These are phyloP conservation scores for Adansonia rubrostipa DNA, from an alignment of 441 rosid genomes.

Conservation along the genomic window DNA sequence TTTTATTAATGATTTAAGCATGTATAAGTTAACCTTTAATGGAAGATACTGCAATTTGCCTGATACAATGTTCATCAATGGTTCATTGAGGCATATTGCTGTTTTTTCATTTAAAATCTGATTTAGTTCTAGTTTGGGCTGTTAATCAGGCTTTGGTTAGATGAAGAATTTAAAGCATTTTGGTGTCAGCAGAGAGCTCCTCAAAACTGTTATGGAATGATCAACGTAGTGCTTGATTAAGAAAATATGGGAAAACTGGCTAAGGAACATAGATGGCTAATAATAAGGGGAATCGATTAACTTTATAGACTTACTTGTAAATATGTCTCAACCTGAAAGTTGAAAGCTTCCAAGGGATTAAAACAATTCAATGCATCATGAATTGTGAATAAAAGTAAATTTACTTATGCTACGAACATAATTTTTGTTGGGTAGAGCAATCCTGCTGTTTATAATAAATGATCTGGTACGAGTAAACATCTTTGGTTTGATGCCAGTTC, in stretches of 20 bases:
- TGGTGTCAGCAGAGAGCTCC: background rate
- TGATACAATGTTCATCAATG: background rate
- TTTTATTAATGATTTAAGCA: background rate
- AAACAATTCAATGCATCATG: conserved; percentile 10
- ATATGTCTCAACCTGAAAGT: background rate
- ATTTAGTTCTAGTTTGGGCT: background rate
- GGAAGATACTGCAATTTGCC: background rate
- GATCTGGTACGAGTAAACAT: conserved; percentile 2
- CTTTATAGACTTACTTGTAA: background rate
- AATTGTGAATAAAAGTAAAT: background rate
- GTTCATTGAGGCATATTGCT: background rate
- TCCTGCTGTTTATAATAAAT: background rate
- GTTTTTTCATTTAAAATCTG: background rate
- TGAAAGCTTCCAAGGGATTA: conserved; percentile 4
- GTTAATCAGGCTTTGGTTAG: background rate
- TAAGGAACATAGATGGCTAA: background rate
- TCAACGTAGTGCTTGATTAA: conserved; percentile 5
- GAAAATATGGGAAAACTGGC: background rate
- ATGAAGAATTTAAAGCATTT: background rate
- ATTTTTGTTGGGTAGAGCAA: background rate
- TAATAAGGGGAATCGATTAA: background rate
- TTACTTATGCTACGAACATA: conserved; percentile 1
- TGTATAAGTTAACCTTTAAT: background rate
- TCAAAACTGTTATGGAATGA: conserved; percentile 6
- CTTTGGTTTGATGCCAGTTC: background rate